These are phyloP conservation scores for Trichothecium roseum DNA, from an alignment of 2,329 filamentous ascomycete genomes.

Conservation along the genomic window DNA sequence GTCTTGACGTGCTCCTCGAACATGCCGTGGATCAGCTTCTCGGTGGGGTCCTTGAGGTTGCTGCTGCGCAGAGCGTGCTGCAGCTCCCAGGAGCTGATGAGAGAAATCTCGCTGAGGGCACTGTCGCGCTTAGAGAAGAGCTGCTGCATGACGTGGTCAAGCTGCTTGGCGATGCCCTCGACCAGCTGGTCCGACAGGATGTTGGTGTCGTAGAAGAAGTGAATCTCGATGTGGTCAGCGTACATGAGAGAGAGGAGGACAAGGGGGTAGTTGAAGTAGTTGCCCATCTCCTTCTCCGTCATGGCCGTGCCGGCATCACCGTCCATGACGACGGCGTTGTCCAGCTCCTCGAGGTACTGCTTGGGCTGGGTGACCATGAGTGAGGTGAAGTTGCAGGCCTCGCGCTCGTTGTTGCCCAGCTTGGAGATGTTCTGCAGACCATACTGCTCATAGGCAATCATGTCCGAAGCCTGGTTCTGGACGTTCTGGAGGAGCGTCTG, in stretches of 20 bases:
- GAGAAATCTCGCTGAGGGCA: not conserved
- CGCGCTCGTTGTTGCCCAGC: too few relatives aligned
- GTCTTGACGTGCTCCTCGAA: not conserved
- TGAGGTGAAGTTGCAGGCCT: not conserved
- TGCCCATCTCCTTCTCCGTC: not conserved
- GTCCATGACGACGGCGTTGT: not conserved
- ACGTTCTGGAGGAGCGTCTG: constrained; percentile 6
- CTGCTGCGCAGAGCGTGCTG: not conserved
- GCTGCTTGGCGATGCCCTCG: not conserved
- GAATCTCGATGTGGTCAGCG: not conserved
- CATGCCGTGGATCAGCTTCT: not conserved
- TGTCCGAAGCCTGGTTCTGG: constrained; percentile 9
- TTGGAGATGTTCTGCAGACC: constrained; percentile 6
- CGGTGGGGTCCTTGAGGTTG: not conserved
- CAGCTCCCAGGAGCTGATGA: not conserved
- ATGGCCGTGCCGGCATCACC: not conserved
- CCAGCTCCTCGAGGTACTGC: not conserved
- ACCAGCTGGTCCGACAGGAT: not conserved
- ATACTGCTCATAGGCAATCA: constrained; percentile 13
- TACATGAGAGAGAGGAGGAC: not conserved
- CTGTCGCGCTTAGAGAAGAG: not conserved
- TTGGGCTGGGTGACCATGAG: constrained; percentile 2
- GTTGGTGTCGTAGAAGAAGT: not conserved
- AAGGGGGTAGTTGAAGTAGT: constrained; percentile 2
- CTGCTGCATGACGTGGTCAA: constrained; percentile 2